A percentile compares a stretch with the other conserved stretches of the same genome.
phyloP scores from a whole-genome alignment of 306 rosid genomes.

The Cucumis melo region DNA sequence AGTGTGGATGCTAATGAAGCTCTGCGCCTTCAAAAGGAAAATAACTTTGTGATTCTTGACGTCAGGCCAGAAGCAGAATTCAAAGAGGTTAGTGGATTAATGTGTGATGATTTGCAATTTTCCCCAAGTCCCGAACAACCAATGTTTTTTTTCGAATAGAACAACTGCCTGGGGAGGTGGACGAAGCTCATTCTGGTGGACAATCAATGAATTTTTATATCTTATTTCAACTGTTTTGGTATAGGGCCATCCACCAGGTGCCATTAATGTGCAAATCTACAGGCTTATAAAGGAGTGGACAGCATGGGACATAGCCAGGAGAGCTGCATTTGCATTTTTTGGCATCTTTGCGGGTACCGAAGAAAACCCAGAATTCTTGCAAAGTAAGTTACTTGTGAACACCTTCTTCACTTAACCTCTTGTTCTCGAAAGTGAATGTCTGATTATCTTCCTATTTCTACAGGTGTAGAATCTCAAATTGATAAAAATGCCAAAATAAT shows the following conservation, averaged over 20 bases:
- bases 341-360: slow-evolving; percentile 95
- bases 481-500: slow-evolving; percentile 66
- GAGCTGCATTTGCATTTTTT: slow-evolving; percentile 95
- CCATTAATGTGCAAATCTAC: slow-evolving; percentile 84
- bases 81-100: slow-evolving; percentile 48
- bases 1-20: slow-evolving; percentile 93
- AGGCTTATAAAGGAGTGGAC: slow-evolving; percentile 99
- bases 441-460: neutral
- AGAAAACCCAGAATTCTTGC: slow-evolving; percentile 88
- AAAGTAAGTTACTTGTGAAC: slow-evolving; percentile 24
- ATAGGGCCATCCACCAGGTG: slow-evolving; percentile 82
- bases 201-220: neutral
- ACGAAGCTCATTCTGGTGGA: no score
- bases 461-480: slow-evolving; percentile 69
- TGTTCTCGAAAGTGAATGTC: neutral
- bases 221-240: slow-evolving; percentile 4
- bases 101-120: slow-evolving; percentile 3
- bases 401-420: neutral
- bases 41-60: slow-evolving; percentile 86
- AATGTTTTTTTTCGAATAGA: no score
- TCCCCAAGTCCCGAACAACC: neutral
- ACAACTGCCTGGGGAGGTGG: no score
- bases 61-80: slow-evolving; percentile 94
- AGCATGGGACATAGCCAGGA: slow-evolving; percentile 96
- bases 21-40: slow-evolving; percentile 85